These are phyloP conservation scores for Wickerhamomyces sydowiorum DNA, from an alignment of 805 yeast species.

Conservation along the genomic window DNA sequence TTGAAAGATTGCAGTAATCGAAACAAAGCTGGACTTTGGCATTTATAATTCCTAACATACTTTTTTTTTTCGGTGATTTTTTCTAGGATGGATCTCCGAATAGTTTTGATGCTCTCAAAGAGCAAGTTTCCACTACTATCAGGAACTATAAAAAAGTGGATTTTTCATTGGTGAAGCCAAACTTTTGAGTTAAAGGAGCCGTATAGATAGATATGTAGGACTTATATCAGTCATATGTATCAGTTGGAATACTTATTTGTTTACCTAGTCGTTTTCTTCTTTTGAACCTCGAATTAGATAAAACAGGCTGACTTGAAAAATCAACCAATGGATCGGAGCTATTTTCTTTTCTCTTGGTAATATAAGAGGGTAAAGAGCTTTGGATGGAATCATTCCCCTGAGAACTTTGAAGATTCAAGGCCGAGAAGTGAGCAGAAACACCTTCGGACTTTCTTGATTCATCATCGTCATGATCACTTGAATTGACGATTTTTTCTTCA, in stretches of 20 bases:
- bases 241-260: neutral
- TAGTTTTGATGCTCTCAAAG: too few species aligned
- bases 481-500: neutral
- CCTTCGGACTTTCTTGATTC: neutral
- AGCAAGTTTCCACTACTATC: too few species aligned
- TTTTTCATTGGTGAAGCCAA: too few species aligned
- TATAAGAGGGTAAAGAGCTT: neutral
- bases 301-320: neutral
- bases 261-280: neutral
- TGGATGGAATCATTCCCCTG: neutral
- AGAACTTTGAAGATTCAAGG: neutral
- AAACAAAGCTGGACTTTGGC: too few species aligned
- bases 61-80: neutral
- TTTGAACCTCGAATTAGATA: conserved; percentile 1
- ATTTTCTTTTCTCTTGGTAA: neutral
- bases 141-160: too few species aligned
- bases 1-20: neutral
- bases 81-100: neutral
- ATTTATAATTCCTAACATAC: too few species aligned
- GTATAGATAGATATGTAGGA: neutral
- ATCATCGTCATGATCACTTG: neutral
- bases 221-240: neutral
- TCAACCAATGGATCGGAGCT: neutral
- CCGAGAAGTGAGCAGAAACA: conserved; percentile 1
- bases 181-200: too few species aligned